phyloP scores from a whole-genome alignment of 163 green algal genomes.

The Scenedesmus sp. region DNA sequence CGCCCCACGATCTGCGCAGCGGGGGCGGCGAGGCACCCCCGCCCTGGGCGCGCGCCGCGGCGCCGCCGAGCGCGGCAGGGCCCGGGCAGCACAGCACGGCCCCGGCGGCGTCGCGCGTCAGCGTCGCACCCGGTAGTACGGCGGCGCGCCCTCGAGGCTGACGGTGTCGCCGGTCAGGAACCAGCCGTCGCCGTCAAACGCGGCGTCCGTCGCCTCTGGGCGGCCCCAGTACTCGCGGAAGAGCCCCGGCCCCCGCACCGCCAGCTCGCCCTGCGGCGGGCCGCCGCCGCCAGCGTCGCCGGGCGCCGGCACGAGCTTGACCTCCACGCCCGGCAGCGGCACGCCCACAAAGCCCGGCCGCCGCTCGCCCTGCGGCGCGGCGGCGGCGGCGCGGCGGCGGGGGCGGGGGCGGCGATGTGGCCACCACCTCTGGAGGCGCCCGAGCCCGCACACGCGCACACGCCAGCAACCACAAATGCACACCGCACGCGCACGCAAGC shows the following conservation, averaged over 20 bases:
- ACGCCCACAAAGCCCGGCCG: slow-evolving; percentile 83
- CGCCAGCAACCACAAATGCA: too few species aligned
- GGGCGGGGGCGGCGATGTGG: too few species aligned
- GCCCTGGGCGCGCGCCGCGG: neutral
- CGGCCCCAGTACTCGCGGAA: slow-evolving; percentile 91
- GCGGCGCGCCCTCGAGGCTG: slow-evolving; percentile 52
- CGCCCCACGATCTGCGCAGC: slow-evolving; percentile 47
- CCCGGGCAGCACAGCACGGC: too few species aligned
- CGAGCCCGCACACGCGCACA: too few species aligned
- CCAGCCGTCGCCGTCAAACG: slow-evolving; percentile 88
- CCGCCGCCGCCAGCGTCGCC: neutral
- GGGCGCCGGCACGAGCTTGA: slow-evolving; percentile 52
- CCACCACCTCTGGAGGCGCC: too few species aligned
- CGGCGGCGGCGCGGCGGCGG: too few species aligned
- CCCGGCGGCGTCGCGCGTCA: too few species aligned
- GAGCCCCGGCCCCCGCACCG: slow-evolving; percentile 70
- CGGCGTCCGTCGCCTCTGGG: slow-evolving; percentile 79
- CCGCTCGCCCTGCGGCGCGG: slow-evolving; percentile 61
- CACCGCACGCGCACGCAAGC: too few species aligned
- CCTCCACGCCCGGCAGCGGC: slow-evolving; percentile 85
- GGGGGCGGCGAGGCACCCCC: too few species aligned
- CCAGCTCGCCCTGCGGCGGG: slow-evolving; percentile 71
- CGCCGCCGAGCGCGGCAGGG: too few species aligned
- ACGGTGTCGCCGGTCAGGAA: slow-evolving; percentile 85
- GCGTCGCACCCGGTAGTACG: slow-evolving; percentile 58